These are phyloP conservation scores for Xerocomus amazonicus DNA, from an alignment of 1,284 basidiomycete species.

Conservation along the genomic window DNA sequence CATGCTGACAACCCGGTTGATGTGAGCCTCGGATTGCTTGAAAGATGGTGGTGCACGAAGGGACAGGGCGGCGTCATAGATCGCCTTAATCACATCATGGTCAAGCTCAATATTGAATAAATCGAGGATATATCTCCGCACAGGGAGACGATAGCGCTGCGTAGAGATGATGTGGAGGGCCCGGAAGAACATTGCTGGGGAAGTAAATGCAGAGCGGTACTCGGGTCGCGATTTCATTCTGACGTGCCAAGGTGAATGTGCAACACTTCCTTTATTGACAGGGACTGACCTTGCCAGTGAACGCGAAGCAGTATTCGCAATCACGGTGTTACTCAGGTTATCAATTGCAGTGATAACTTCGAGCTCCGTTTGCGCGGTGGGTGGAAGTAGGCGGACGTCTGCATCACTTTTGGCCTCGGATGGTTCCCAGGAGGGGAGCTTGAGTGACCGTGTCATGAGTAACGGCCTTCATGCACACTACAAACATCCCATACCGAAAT, in stretches of 20 bases:
- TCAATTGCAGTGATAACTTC: slow-evolving; percentile 89
- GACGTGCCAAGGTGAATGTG: slow-evolving; percentile 4
- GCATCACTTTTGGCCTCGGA: slow-evolving; percentile 42
- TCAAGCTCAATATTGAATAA: slow-evolving; percentile 84
- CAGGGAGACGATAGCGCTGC: slow-evolving; percentile 85
- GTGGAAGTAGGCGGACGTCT: slow-evolving; percentile 56
- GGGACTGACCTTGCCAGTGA: slow-evolving; percentile 70
- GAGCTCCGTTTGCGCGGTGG: slow-evolving; percentile 71
- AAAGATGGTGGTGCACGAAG: slow-evolving; percentile 50
- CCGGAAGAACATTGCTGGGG: slow-evolving; percentile 76
- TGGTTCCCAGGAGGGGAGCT: slow-evolving; percentile 79
- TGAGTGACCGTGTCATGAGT: slow-evolving; percentile 3
- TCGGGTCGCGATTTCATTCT: slow-evolving; percentile 83
- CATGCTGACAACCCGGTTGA: slow-evolving; percentile 53
- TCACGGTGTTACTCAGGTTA: slow-evolving; percentile 93
- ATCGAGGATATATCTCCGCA: slow-evolving; percentile 89
- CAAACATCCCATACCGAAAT: slow-evolving; percentile 59
- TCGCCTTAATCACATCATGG: slow-evolving; percentile 48
- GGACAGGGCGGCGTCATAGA: slow-evolving; percentile 48
- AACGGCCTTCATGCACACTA: not conserved
- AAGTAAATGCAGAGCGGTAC: slow-evolving; percentile 72
- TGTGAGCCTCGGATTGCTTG: slow-evolving; percentile 45
- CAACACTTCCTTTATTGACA: not conserved
- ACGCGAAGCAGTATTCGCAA: slow-evolving; percentile 89
- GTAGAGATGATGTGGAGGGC: slow-evolving; percentile 83